Evolutionary conservation across 495 filamentous ascomycete genomes (phyloP).

Genomic region (Rostrohypoxylon terebratum): DNA sequence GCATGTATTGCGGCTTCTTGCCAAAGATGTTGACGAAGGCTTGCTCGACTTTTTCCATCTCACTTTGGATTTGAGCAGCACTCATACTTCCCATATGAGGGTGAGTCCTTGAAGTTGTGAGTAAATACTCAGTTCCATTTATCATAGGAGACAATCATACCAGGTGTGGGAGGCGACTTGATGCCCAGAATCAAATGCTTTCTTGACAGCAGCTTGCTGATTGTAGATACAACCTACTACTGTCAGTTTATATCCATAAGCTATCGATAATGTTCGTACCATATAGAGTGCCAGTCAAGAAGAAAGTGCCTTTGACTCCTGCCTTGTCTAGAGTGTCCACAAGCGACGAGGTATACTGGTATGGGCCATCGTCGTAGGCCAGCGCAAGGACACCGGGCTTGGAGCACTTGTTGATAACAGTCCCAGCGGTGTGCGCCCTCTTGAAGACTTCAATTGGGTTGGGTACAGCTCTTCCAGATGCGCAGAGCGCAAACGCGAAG

Average conservation of each 20-base stretch:
- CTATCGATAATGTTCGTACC: slow-evolving; percentile 13
- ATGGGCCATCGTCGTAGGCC: slow-evolving; percentile 83
- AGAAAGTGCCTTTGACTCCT: slow-evolving; percentile 64
- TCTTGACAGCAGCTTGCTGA: slow-evolving; percentile 60
- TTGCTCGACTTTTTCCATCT: slow-evolving; percentile 64
- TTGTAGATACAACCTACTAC: slow-evolving; percentile 64
- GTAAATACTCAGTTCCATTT: not conserved
- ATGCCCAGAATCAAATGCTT: slow-evolving; percentile 61
- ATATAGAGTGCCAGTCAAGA: slow-evolving; percentile 67
- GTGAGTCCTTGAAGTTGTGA: slow-evolving; percentile 55
- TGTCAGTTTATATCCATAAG: not conserved
- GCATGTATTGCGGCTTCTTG: slow-evolving; percentile 65
- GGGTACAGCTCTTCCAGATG: slow-evolving; percentile 47
- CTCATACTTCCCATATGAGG: slow-evolving; percentile 57
- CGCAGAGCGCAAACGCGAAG: slow-evolving; percentile 49
- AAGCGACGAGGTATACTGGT: slow-evolving; percentile 54
- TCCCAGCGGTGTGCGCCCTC: slow-evolving; percentile 52
- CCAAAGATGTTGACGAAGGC: slow-evolving; percentile 66
- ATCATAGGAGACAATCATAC: slow-evolving; percentile 35
- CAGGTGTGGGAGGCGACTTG: slow-evolving; percentile 66
- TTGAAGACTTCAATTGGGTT: slow-evolving; percentile 54
- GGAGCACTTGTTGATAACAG: slow-evolving; percentile 57
- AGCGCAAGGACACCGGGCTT: slow-evolving; percentile 57
- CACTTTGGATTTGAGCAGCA: slow-evolving; percentile 54
- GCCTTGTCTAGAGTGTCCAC: slow-evolving; percentile 50